Evolutionary conservation across 2,329 filamentous ascomycete genomes (phyloP).

Genomic region (Aschersonia sp.): DNA sequence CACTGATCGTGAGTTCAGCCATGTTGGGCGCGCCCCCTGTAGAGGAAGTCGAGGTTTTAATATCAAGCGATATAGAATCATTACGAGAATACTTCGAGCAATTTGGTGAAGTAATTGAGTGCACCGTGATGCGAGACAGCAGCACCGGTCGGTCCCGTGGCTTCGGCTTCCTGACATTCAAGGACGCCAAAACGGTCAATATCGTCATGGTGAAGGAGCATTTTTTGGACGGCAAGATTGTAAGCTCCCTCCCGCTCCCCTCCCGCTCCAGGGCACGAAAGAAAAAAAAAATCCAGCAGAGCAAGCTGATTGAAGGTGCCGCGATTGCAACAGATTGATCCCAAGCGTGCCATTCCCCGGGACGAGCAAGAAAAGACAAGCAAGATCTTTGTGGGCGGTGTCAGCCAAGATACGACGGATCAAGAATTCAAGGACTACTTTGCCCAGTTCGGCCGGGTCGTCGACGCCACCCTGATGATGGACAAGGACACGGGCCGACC

Average conservation of each 20-base stretch:
- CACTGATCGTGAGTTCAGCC: slow-evolving; percentile 68
- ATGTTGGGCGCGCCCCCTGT: not conserved
- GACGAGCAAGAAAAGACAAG: slow-evolving; percentile 97
- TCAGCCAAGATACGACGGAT: slow-evolving; percentile 93
- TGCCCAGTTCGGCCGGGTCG: slow-evolving; percentile 86
- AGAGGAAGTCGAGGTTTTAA: not conserved
- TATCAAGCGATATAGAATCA: slow-evolving; percentile 50
- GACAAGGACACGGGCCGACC: slow-evolving; percentile 98
- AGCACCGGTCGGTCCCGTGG: slow-evolving; percentile 86
- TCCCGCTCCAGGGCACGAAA: no score
- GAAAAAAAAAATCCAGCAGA: no score
- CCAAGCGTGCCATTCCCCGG: slow-evolving; percentile 89
- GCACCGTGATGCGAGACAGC: slow-evolving; percentile 97
- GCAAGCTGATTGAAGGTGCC: no score
- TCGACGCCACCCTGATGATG: slow-evolving; percentile 98
- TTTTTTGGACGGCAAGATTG: slow-evolving; percentile 94
- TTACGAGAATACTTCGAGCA: slow-evolving; percentile 94
- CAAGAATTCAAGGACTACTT: slow-evolving; percentile 96
- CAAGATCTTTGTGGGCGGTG: slow-evolving; percentile 97
- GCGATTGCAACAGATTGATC: slow-evolving; percentile 59
- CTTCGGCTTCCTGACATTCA: slow-evolving; percentile 96
- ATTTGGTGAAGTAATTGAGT: slow-evolving; percentile 93
- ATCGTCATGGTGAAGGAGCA: slow-evolving; percentile 99
- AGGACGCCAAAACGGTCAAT: slow-evolving; percentile 93
- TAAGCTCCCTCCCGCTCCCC: slow-evolving; percentile 31